Evolutionary conservation across 1,284 basidiomycete species (phyloP), one percentile per base, ranked within the genome.

Genomic region (Microbotryum violaceum): DNA sequence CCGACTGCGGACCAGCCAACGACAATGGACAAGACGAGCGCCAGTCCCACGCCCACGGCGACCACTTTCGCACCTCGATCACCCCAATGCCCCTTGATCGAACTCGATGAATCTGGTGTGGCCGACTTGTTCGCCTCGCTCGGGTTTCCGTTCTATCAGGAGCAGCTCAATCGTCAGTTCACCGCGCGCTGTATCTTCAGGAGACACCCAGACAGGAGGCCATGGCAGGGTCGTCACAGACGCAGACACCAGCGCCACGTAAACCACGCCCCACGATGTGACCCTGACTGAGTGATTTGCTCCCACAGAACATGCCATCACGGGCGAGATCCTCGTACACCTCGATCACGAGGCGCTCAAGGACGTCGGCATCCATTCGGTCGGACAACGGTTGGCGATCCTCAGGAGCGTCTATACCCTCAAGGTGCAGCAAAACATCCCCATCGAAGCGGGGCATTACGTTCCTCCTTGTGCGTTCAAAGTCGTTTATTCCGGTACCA

Each of bases 401-500:
- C 82, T 97, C 71, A 91, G 91, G 75, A 85, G 87, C 54, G 85
- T 96, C 62, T 96, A 93, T 78, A 83, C 85, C 64, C 79, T 89
- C 69, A 97, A 97, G 76, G 77, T 91, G 56, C 83, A 84, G 2
- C 82, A 92, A 71, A 85, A 85, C 67, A 80, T 97, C 56, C 85
- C 88, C 51, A 83, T 96, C 66, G 88, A 89, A 60, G 80, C 87
- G 47, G 88, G 89, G 66, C 83, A 91, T 70, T 97, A 92, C 77
- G 82, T 91, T 29, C 92, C 92, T 25, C 89, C 89, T 68, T 92
- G 91, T 91, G 74, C 73, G 88, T 78, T 56, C 58, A 44, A 9
- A 3, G 4, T 49, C 18, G 1, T 29, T 29, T 16, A 9, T 6
- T 16, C 18, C 37, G 16, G 48, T 23, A 12, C 27, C 23, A 49